phyloP scores from a whole-genome alignment of 805 yeast species.

The Candida orba region DNA sequence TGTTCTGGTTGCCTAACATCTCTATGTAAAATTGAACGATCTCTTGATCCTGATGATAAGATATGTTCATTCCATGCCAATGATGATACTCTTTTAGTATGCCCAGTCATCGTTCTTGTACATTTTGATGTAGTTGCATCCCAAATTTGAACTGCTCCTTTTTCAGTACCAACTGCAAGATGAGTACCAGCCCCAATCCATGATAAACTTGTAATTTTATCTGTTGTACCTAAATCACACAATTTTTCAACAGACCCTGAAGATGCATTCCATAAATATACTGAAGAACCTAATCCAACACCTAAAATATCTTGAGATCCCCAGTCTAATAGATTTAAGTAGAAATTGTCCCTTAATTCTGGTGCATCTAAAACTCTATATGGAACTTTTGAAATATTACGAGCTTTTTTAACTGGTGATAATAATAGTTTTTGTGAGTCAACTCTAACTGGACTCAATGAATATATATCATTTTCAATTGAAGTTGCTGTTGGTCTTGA shows the following conservation, averaged over 20 bases:
- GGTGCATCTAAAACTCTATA: conserved; percentile 95
- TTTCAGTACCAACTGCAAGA: conserved; percentile 82
- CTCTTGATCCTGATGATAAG: conserved; percentile 81
- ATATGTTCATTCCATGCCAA: conserved; percentile 93
- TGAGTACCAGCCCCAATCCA: conserved; percentile 97
- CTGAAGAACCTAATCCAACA: conserved; percentile 84
- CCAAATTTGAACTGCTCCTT: conserved; percentile 91
- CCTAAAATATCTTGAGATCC: conserved; percentile 83
- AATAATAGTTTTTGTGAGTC: conserved; percentile 76
- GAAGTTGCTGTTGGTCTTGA: conserved; percentile 52
- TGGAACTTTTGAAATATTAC: conserved; percentile 81
- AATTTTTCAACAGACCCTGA: conserved; percentile 77
- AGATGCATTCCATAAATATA: conserved; percentile 85
- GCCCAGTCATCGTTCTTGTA: conserved; percentile 90
- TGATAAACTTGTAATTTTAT: conserved; percentile 71
- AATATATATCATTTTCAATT: conserved; percentile 66
- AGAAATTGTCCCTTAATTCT: conserved; percentile 88
- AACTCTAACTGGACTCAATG: conserved; percentile 80
- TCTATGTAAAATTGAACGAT: conserved; percentile 75
- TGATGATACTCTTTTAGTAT: conserved; percentile 74
- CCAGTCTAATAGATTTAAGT: conserved; percentile 91
- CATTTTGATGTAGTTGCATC: conserved; percentile 80
- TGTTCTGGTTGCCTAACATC: conserved; percentile 88
- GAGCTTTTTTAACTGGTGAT: conserved; percentile 73
- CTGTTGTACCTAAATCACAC: conserved; percentile 64